Evolutionary conservation across 345 rosid species (phyloP), one percentile per base, ranked within the genome.

Genomic region (Xanthoceras sorbifolium): DNA sequence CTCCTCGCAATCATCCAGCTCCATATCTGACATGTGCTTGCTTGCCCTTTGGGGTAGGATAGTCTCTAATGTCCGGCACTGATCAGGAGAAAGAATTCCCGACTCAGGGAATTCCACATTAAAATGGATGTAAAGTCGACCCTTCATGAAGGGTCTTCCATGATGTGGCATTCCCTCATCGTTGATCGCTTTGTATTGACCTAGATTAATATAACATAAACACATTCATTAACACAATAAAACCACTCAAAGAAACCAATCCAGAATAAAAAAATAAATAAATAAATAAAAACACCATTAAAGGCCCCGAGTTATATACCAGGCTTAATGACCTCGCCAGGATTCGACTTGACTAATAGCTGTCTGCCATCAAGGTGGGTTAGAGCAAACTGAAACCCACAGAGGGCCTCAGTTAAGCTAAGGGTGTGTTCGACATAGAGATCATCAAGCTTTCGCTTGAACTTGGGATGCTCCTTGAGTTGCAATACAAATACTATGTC

Each of bases 1-100:
- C 85, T 89, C 93, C 78, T 91, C 95, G 3, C 95, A 91, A 59
- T 89, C 89, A 71, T 91, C 92, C 64, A 88, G 50, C 80, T 91
- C 93, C 93, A 89, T 88, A 65, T 84, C 90, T 0, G 90, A 66
- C 63, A 81, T 68, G 69, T 78, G 83, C 46, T 22, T 78, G 20
- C 84, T 28, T 6, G 86, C 15, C 66, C 82, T 88, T 15, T 71
- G 77, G 7, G 97, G 92, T 31, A 89, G 87, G 57, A 84, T 80
- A 0, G 81, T 77, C 86, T 85, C 92, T 62, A 91, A 66, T n/a
- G 83, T 77, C 76, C 78, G 68, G 84, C 90, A 83, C 68, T 87
- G 87, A 2, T 87, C 97, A 8, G 87, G 82, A 4, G 77, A 67
- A 48, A 91, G 60, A 9, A 71, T 18, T 20, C 82, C 82, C 3